A percentile compares a stretch with the other conserved stretches of the same genome.
Evolutionary conservation across 768 basidiomycete genomes (phyloP).

Genomic region (Boletus sp.): DNA sequence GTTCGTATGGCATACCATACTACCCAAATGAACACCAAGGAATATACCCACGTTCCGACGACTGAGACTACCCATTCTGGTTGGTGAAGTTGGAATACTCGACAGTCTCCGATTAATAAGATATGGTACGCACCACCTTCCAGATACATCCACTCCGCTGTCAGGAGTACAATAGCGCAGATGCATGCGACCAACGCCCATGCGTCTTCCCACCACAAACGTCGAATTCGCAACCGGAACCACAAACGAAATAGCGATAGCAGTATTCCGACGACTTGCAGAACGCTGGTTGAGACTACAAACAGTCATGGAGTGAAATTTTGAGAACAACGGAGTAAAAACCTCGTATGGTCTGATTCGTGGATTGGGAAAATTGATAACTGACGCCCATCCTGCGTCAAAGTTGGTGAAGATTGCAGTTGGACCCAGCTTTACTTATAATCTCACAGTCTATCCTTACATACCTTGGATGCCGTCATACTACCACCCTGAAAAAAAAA

Average conservation of each 20-base stretch:
- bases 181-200: conserved; percentile 12
- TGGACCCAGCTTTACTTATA: conserved; percentile 7
- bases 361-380: conserved; percentile 14
- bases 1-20: conserved; percentile 14
- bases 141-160: conserved; percentile 12
- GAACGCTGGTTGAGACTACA: conserved; percentile 5
- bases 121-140: conserved; percentile 15
- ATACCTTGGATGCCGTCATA: background rate
- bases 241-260: conserved; percentile 18
- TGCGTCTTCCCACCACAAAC: conserved; percentile 26
- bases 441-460: background rate
- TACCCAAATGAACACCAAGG: background rate
- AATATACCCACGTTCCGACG: conserved; percentile 15
- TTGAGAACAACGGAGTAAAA: background rate
- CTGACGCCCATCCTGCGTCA: background rate
- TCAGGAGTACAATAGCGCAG: conserved; percentile 5
- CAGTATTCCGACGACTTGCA: conserved; percentile 13
- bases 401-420: background rate
- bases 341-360: conserved; percentile 12
- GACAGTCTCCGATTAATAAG: background rate
- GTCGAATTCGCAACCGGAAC: conserved; percentile 15
- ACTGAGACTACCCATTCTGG: conserved; percentile 5
- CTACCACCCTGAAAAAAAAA: background rate
- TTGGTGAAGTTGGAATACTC: background rate
- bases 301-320: conserved; percentile 1